Conservation (phyloP, 2,329 filamentous ascomycete genomes). For the Diplodia seriata region DNA sequence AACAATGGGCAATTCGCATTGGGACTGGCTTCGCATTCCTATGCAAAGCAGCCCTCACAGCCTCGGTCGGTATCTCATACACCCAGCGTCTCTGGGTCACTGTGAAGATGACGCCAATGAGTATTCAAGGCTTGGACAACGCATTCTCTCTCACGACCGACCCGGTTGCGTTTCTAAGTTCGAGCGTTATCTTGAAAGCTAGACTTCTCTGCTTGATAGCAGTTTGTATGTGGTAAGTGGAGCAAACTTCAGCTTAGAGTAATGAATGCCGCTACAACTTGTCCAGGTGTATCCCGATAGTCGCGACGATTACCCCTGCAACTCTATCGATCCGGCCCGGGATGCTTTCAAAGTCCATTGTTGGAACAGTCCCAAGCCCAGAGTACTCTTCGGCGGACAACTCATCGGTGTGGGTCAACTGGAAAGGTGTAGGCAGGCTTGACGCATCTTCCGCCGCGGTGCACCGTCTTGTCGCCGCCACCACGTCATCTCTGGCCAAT, state of each 20-base stretch:
- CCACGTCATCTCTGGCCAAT: background rate
- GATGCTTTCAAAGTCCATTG: background rate
- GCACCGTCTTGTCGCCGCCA: background rate
- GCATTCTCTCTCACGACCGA: slow-evolving; percentile 9
- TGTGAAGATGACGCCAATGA: background rate
- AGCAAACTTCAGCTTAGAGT: background rate
- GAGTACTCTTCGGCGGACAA: background rate
- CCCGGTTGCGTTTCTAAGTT: slow-evolving; percentile 3
- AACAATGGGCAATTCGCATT: slow-evolving; percentile 17
- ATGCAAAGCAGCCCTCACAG: background rate
- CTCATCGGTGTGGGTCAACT: background rate
- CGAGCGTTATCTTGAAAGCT: background rate
- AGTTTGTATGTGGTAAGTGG: slow-evolving; percentile 8
- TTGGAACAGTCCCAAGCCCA: background rate
- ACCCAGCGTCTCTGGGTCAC: slow-evolving; percentile 12
- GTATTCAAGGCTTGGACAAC: slow-evolving; percentile 1
- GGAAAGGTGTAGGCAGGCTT: background rate
- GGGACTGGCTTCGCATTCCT: slow-evolving; percentile 4
- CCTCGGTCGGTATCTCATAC: slow-evolving; percentile 2
- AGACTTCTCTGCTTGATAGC: slow-evolving; percentile 1
- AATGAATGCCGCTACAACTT: background rate
- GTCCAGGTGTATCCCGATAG: slow-evolving; percentile 6
- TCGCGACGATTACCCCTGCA: background rate
- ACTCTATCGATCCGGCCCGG: slow-evolving; percentile 1
- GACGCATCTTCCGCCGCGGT: background rate